Percentiles rank a stretch among this genome's conserved stretches.
phyloP scores from a whole-genome alignment of 2,329 filamentous ascomycete species.

The Aspergillus texensis region DNA sequence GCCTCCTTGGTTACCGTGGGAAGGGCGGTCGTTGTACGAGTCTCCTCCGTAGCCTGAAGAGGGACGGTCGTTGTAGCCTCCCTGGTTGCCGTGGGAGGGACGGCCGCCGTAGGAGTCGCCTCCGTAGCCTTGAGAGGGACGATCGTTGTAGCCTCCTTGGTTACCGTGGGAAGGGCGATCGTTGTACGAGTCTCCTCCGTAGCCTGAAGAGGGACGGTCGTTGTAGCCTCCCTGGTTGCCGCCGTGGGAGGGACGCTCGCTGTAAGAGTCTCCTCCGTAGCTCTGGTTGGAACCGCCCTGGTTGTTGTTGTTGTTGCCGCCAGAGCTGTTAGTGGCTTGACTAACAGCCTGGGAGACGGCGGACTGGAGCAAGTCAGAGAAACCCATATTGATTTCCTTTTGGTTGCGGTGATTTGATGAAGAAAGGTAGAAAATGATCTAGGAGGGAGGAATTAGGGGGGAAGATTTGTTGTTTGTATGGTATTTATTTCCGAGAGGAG shows the following conservation, averaged over 20 bases:
- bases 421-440: neutral
- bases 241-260: neutral
- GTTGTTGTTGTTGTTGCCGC: slow-evolving; percentile 1
- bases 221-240: neutral
- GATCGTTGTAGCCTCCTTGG: neutral
- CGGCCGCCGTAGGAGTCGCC: neutral
- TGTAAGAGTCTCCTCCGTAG: neutral
- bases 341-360: slow-evolving; percentile 10
- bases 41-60: neutral
- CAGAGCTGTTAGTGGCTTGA: neutral
- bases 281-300: neutral
- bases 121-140: neutral
- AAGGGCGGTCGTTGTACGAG: neutral
- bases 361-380: slow-evolving; percentile 22
- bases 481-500: slow-evolving; percentile 9
- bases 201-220: neutral
- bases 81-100: neutral
- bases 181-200: neutral
- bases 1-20: neutral
- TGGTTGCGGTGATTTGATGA: neutral
- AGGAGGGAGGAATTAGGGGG: neutral
- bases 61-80: neutral
- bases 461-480: neutral
- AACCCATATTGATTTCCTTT: slow-evolving; percentile 24
- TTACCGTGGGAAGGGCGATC: neutral